phyloP scores from a whole-genome alignment of 2,329 filamentous ascomycete species.

The Fusarium beomiforme region DNA sequence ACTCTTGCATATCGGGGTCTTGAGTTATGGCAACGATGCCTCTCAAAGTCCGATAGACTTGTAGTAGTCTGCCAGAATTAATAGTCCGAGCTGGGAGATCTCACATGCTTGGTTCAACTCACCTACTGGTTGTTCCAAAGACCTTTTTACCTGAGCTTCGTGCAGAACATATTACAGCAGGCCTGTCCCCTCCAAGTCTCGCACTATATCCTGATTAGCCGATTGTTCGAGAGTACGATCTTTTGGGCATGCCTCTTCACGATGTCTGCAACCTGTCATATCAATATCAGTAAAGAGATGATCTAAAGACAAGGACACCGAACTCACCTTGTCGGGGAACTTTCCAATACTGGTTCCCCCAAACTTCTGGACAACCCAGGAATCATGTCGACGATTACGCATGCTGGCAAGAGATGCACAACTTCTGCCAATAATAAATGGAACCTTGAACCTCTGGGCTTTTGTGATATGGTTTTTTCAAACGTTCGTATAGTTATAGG shows the following conservation, averaged over 20 bases:
- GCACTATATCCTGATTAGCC: neutral
- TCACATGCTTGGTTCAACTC: neutral
- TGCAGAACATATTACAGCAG: neutral
- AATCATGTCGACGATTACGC: neutral
- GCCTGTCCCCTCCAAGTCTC: neutral
- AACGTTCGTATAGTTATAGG: neutral
- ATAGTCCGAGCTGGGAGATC: neutral
- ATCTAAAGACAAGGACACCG: no score
- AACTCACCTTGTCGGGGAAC: neutral
- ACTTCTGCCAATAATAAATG: neutral
- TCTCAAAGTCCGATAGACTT: neutral
- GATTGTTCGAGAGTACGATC: rapidly evolving
- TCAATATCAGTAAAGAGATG: neutral
- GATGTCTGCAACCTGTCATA: neutral
- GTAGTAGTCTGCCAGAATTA: neutral
- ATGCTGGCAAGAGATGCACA: neutral
- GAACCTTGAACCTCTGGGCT: no score
- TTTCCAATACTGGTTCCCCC: neutral
- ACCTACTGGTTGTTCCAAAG: neutral
- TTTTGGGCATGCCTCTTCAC: neutral
- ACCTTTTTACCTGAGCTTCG: neutral
- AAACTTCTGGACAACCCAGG: neutral
- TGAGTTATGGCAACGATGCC: neutral
- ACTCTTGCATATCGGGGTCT: neutral
- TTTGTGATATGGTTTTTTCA: neutral